These are phyloP conservation scores for Chaetomiaceae sp. DNA, from an alignment of 2,329 filamentous ascomycete genomes.

Conservation along the genomic window DNA sequence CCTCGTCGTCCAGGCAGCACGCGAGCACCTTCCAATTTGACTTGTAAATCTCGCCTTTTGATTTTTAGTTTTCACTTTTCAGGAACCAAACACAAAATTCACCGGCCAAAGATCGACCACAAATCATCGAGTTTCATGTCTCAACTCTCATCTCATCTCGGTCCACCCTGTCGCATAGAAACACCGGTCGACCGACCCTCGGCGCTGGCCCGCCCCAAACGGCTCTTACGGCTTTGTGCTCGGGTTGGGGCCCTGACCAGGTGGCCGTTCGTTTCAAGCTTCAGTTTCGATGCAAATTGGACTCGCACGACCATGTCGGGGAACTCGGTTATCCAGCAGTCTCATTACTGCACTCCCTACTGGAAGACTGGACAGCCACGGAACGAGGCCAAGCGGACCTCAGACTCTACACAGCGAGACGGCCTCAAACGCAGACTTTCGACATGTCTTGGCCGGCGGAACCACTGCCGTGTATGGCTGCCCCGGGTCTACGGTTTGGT, in stretches of 20 bases:
- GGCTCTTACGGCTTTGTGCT: no score
- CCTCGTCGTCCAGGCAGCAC: no score
- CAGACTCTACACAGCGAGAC: constrained; percentile 4
- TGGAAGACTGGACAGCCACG: not conserved
- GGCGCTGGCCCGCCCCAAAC: no score
- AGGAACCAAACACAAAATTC: no score
- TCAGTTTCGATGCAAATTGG: not conserved
- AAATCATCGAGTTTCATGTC: not conserved
- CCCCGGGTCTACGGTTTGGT: not conserved
- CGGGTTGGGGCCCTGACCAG: no score
- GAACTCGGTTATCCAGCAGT: not conserved
- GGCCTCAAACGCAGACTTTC: constrained; percentile 14
- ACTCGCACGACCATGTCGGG: not conserved
- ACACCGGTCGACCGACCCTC: no score
- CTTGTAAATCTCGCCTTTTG: no score
- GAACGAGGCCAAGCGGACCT: not conserved
- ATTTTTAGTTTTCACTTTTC: no score
- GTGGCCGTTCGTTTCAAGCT: constrained; percentile 16
- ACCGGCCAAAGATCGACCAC: not conserved
- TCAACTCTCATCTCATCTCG: not conserved
- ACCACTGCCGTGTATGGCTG: not conserved
- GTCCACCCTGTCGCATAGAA: not conserved
- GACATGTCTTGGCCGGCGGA: constrained; percentile 7
- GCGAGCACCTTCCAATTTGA: not conserved
- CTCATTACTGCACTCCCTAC: not conserved